These are phyloP conservation scores for Candida corydali DNA, from an alignment of 805 yeast species.

Conservation along the genomic window DNA sequence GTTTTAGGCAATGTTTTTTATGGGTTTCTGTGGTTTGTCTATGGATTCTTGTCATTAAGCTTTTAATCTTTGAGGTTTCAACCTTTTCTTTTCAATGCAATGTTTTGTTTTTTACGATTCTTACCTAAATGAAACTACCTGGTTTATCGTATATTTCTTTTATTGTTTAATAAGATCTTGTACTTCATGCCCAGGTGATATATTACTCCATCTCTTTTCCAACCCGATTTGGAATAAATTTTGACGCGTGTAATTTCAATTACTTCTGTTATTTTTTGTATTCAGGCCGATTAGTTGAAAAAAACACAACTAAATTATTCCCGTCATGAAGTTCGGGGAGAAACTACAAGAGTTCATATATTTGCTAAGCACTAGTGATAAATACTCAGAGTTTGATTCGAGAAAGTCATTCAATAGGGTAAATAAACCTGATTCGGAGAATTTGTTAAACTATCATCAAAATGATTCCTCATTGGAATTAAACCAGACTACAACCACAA, in stretches of 20 bases:
- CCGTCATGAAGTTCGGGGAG: constrained; percentile 22
- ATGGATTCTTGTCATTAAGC: constrained; percentile 36
- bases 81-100: constrained; percentile 12
- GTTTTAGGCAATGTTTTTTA: constrained; percentile 13
- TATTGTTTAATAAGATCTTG: constrained; percentile 31
- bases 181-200: constrained; percentile 51
- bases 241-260: not conserved
- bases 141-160: constrained; percentile 45
- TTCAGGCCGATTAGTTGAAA: constrained; percentile 3
- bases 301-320: too few species aligned
- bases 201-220: constrained; percentile 3
- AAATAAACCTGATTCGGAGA: constrained; percentile 38
- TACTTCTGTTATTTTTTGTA: constrained; percentile 2
- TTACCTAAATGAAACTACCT: constrained; percentile 39
- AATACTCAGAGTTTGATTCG: constrained; percentile 64
- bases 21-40: constrained; percentile 22
- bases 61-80: constrained; percentile 25
- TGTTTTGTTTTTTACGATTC: constrained; percentile 22
- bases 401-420: constrained; percentile 41
- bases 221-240: not conserved
- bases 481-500: constrained; percentile 8
- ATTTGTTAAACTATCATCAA: constrained; percentile 19
- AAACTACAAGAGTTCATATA: constrained; percentile 57
- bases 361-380: constrained; percentile 61
- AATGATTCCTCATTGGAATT: constrained; percentile 23